phyloP scores from a whole-genome alignment of 2,329 filamentous ascomycete genomes.

The Penicillium hesseltinei region DNA sequence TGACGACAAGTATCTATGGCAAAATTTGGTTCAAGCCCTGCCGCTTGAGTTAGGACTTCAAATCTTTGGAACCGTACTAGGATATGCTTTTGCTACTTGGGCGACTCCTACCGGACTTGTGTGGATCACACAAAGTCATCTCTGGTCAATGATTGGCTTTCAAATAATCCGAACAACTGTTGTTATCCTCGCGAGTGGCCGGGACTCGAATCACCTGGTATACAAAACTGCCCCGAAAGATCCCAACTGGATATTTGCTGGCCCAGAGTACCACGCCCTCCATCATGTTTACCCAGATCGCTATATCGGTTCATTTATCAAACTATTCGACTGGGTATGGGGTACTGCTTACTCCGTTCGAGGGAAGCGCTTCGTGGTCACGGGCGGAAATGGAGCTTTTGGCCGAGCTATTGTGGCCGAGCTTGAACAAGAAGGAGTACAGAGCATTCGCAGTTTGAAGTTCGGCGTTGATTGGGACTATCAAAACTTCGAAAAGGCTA shows the following conservation, averaged over 20 bases:
- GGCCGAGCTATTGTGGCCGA: conserved; percentile 11
- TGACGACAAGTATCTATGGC: conserved; percentile 12
- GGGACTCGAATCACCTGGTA: conserved; percentile 19
- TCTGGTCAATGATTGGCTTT: background rate
- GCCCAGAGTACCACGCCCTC: conserved; percentile 19
- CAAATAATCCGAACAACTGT: background rate
- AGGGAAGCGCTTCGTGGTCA: conserved; percentile 12
- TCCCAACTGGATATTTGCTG: conserved; percentile 16
- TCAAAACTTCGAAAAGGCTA: conserved; percentile 2
- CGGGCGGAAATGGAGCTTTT: conserved; percentile 15
- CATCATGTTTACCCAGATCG: conserved; percentile 20
- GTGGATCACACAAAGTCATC: background rate
- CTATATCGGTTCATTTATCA: conserved; percentile 20
- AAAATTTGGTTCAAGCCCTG: conserved; percentile 18
- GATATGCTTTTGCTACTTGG: conserved; percentile 6
- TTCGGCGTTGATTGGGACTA: conserved; percentile 15
- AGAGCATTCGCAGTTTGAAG: conserved; percentile 1
- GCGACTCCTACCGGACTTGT: background rate
- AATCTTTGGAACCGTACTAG: conserved; percentile 8
- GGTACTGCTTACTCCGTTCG: conserved; percentile 20
- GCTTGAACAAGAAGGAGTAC: conserved; percentile 14
- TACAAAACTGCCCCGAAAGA: conserved; percentile 19
- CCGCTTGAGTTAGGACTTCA: conserved; percentile 17
- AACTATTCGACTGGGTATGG: conserved; percentile 20
- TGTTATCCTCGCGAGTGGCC: conserved; percentile 14